Base-by-base conservation (phyloP, 129 eudicot genomes). In the Pittosporum tobira region DNA sequence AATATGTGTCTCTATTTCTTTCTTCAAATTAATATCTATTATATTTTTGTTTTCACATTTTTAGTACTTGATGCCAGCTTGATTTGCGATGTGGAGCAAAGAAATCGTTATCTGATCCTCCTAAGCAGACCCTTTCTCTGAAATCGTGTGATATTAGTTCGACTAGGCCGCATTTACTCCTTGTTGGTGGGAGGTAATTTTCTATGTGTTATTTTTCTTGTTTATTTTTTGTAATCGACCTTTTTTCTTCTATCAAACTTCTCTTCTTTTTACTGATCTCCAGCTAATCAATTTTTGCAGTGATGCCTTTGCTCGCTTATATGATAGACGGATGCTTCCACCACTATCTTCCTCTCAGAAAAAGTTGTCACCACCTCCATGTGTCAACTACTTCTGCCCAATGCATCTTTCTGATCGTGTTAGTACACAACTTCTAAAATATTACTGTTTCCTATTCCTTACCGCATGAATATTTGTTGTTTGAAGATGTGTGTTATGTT, bases 311-410 rank as follows among this genome's bases (percentile, higher is more conserved):
- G 97, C 95, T 54, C 95, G 97, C 48, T 58, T 90, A 65, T 90
- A 85, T 69, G 97, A 90, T 83, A 83, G 97, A 74, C 71, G 97
- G 59, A 90, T 90, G 97, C 87, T 90, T 64, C 84, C 97, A 34
- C 97, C 97, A 65, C 68, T 90, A 14, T 90, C 97, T 45, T 86
- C 95, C 16, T 69, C 84, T 71, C 85, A 71, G 71, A 76, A 75
- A 48, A 85, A 73, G 71, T 63, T 62, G 54, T 63, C 88, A 5
- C 79, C 97, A 63, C 97, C 97, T 44, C 88, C 82, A 14, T 90
- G 97, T 66, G 97, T 90, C 54, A 78, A 72, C 77, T 86, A 90
- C 77, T 85, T 77, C 62, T 85, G 95, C 75, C 97, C 97, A 25
- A 73, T 83, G 77, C 97, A 90, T 78, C 95, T 90, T 68, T 83